Evolutionary conservation across 495 filamentous ascomycete genomes (phyloP), one percentile per base, ranked within the genome.

Genomic region (Chaetomidium leptoderma): DNA sequence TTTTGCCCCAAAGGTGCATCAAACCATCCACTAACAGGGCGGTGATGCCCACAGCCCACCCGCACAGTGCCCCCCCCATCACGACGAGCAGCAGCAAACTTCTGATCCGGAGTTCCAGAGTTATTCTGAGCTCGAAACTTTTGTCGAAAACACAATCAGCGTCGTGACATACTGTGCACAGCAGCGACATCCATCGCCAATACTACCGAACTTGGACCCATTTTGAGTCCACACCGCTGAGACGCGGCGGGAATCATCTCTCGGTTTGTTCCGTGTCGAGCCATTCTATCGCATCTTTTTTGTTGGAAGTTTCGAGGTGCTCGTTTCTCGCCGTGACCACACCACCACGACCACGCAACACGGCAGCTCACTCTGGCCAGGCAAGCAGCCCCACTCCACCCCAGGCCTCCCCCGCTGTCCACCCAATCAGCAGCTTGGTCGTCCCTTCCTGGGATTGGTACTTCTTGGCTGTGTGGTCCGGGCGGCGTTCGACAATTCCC

Each of bases 401-500:
- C 35, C 29, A 39, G 57, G 21, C 8, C 21, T 11, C 19, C 17
- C 27, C 17, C 24, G 13, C 10, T 3, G 6, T 17, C 14, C 35
- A 46, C 10, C 65, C 65, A 69, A 69, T 67, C 57, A 67, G 17
- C 4, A 10, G 27, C 10, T 19, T 13, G 32, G 7, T 6, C 8
- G 17, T 13, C 49, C 63, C 59, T 63, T 58, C 58, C 59, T 61
- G 53, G 32, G 50, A 58, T 10, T 8, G 9, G 57, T 54, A 27
- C 32, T 36, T 55, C 59, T 56, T 61, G 59, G 53, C 36, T 32
- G 60, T 32, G 60, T 50, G 60, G 55, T 53, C 56, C 60, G 40
- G 37, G 63, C 60, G 60, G 55, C 56, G 60, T 61, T 59, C 53
- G 63, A 59, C 48, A 58, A 54, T 57, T 36, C 64, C 66, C 61